Evolutionary conservation across 208 protist species (phyloP).

Genomic region (Balamuthia mandrillaris): DNA sequence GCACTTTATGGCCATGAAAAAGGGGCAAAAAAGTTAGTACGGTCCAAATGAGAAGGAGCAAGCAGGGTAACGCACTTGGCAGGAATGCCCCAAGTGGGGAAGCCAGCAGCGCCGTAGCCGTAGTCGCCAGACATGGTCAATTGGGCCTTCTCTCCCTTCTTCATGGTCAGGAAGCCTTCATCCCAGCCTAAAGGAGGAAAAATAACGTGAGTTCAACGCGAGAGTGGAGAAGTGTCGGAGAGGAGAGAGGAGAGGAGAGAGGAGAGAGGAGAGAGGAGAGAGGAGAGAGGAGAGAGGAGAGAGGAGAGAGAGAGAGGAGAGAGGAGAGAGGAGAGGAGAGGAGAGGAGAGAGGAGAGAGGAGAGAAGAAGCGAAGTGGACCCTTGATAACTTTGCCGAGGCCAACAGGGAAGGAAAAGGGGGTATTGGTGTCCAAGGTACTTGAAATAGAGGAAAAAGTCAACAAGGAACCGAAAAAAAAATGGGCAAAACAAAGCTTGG

Average conservation of each 20-base stretch:
- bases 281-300: background rate
- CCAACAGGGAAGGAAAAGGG: constrained; percentile 21
- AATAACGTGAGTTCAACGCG: background rate
- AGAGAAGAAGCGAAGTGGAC: background rate
- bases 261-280: too few species aligned
- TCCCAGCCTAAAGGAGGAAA: background rate
- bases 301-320: background rate
- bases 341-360: background rate
- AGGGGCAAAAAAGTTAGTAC: background rate
- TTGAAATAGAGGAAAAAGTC: background rate
- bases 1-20: background rate
- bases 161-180: constrained; percentile 29
- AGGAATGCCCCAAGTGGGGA: background rate
- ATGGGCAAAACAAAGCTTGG: background rate
- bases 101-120: constrained; percentile 28
- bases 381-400: constrained; percentile 25
- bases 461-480: background rate
- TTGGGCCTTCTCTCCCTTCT: constrained; percentile 17
- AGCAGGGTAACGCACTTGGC: background rate
- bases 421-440: constrained; percentile 24
- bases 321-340: background rate
- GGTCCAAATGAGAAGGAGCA: background rate
- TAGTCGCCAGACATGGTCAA: constrained; percentile 32
- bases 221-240: background rate
- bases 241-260: background rate